phyloP scores from a whole-genome alignment of 768 basidiomycete species.

The Mycena sanguinolenta region DNA sequence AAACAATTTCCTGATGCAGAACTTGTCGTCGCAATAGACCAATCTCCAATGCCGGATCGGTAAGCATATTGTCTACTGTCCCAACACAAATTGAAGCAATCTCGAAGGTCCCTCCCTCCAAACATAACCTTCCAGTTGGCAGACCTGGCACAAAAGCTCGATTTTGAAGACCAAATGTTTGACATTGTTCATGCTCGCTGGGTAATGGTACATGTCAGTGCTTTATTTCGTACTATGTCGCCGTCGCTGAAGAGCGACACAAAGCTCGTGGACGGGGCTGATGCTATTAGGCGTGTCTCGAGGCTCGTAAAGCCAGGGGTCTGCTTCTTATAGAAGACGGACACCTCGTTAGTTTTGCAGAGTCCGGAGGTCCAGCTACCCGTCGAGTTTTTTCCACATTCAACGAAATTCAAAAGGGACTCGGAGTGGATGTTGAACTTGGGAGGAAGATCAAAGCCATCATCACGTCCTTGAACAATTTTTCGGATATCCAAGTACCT shows the following conservation, averaged over 20 bases:
- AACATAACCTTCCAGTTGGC: slow-evolving; percentile 1
- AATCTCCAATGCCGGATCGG: no score
- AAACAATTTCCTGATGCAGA: no score
- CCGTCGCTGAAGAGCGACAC: no score
- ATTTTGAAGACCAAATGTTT: slow-evolving; percentile 1
- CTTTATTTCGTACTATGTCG: no score
- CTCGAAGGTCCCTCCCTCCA: not conserved
- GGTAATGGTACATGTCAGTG: slow-evolving; percentile 4
- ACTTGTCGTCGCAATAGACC: no score
- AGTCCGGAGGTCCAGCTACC: not conserved
- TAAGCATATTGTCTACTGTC: no score
- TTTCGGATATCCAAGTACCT: no score
- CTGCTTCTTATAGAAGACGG: slow-evolving; percentile 19
- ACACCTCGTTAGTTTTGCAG: not conserved
- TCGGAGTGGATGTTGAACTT: not conserved
- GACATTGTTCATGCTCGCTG: slow-evolving; percentile 14
- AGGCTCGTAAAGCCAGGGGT: slow-evolving; percentile 16
- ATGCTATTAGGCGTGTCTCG: no score
- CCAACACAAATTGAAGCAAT: not conserved
- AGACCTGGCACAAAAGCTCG: not conserved
- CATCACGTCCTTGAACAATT: no score
- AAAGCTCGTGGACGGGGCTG: no score
- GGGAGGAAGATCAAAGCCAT: no score
- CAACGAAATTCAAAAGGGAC: not conserved
- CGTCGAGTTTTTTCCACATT: not conserved